These are phyloP conservation scores for Xylaria longipes DNA, from an alignment of 495 filamentous ascomycete genomes.

Conservation along the genomic window DNA sequence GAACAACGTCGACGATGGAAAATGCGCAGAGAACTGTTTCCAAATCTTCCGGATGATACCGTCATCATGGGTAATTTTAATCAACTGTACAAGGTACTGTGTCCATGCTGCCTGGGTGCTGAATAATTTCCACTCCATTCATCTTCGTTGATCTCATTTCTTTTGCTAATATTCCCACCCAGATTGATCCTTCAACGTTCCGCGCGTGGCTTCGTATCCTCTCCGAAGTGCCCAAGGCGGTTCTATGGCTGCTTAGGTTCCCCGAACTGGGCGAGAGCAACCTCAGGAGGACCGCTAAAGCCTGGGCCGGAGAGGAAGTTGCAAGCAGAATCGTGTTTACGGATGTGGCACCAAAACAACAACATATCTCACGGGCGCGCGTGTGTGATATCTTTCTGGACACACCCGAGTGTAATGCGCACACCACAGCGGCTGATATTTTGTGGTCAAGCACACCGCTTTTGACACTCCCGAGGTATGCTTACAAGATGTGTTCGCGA, in stretches of 20 bases:
- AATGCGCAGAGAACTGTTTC: constrained; percentile 96
- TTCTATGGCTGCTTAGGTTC: constrained; percentile 96
- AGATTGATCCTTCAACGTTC: constrained; percentile 99
- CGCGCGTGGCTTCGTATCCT: constrained; percentile 96
- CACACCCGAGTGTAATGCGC: constrained; percentile 97
- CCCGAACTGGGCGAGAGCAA: constrained; percentile 91
- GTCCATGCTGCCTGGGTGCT: neutral
- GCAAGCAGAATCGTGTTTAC: constrained; percentile 95
- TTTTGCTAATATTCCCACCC: constrained; percentile 21
- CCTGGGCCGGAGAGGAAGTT: constrained; percentile 86
- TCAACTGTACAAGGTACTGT: constrained; percentile 91
- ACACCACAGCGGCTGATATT: constrained; percentile 96
- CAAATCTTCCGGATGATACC: constrained; percentile 77
- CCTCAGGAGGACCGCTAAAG: constrained; percentile 75
- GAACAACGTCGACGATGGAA: constrained; percentile 85
- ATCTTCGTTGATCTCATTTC: neutral
- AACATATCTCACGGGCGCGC: constrained; percentile 91
- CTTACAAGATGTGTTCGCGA: constrained; percentile 98
- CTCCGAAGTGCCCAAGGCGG: constrained; percentile 80
- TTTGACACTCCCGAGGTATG: constrained; percentile 90
- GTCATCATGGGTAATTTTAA: constrained; percentile 99
- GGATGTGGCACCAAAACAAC: constrained; percentile 92
- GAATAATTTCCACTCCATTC: neutral
- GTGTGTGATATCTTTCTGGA: constrained; percentile 95
- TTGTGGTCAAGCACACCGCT: constrained; percentile 96